Conservation (phyloP, 306 rosid genomes). For the Begonia loranthoides region DNA sequence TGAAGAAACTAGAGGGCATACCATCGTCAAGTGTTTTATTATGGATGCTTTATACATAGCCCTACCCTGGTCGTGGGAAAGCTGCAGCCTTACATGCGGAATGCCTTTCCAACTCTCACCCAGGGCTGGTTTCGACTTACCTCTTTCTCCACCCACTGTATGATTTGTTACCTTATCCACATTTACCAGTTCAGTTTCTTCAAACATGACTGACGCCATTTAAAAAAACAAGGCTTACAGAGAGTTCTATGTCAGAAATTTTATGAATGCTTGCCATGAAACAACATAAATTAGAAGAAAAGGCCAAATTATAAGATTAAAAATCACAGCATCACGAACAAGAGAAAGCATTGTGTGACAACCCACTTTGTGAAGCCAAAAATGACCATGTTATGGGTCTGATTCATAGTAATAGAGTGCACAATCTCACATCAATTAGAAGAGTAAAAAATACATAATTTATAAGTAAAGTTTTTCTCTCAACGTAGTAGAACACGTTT, state of each 20-base stretch:
- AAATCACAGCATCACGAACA: background rate
- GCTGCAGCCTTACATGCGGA: conserved; percentile 59
- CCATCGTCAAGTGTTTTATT: conserved; percentile 65
- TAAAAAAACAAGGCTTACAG: too few species aligned
- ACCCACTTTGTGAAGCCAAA: too few species aligned
- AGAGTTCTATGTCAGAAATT: too few species aligned
- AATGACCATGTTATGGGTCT: too few species aligned
- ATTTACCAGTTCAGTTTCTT: conserved; percentile 2
- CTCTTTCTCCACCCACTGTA: conserved; percentile 75
- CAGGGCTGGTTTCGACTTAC: conserved; percentile 75
- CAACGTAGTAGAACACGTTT: too few species aligned
- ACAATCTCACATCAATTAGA: too few species aligned
- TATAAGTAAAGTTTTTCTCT: too few species aligned
- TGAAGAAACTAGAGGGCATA: conserved; percentile 10
- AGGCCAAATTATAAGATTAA: conserved; percentile 4
- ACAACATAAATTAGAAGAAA: too few species aligned
- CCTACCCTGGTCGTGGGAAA: conserved; percentile 45
- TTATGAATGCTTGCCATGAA: too few species aligned
- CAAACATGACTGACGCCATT: too few species aligned
- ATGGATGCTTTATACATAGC: conserved; percentile 27
- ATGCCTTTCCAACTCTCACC: conserved; percentile 94
- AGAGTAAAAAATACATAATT: too few species aligned
- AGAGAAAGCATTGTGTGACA: background rate
- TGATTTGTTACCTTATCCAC: conserved; percentile 80
- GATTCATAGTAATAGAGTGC: too few species aligned